Conservation (phyloP, 2,329 filamentous ascomycete species). For the Beauveria brongniartii region DNA sequence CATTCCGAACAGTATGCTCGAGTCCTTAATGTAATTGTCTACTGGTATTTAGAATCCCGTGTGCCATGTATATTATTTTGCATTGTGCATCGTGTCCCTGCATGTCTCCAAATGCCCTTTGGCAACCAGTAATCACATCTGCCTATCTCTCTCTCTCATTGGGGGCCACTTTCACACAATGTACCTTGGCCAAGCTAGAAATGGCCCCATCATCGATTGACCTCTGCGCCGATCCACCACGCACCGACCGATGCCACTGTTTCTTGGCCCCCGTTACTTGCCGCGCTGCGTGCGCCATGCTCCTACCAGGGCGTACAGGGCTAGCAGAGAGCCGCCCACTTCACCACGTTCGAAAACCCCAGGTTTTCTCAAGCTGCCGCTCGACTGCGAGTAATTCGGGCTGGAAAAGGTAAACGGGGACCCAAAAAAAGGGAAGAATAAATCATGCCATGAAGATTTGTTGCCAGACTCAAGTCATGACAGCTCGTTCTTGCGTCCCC, state of each 20-base stretch:
- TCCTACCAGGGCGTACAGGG: neutral
- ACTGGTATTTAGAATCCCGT: too few relatives aligned
- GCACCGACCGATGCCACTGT: neutral
- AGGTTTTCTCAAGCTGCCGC: neutral
- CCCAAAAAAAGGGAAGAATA: too few relatives aligned
- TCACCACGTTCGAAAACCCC: neutral
- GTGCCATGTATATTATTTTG: too few relatives aligned
- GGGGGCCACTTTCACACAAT: neutral
- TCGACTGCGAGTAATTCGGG: neutral
- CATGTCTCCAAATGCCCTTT: too few relatives aligned
- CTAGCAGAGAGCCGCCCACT: too few relatives aligned
- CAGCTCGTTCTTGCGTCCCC: neutral
- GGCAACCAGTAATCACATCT: neutral
- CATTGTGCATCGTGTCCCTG: too few relatives aligned
- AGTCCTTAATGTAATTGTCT: too few relatives aligned
- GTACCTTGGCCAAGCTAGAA: neutral
- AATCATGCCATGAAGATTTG: too few relatives aligned
- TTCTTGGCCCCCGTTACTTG: neutral
- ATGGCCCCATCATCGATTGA: slow-evolving; percentile 7
- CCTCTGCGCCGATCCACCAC: slow-evolving; percentile 3
- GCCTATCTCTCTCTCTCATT: neutral
- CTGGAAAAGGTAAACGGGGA: neutral
- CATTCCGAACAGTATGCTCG: too few relatives aligned
- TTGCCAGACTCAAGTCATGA: neutral
- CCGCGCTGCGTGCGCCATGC: neutral